Evolutionary conservation across 2,329 filamentous ascomycete species (phyloP).

Genomic region (Colletotrichum sp.): DNA sequence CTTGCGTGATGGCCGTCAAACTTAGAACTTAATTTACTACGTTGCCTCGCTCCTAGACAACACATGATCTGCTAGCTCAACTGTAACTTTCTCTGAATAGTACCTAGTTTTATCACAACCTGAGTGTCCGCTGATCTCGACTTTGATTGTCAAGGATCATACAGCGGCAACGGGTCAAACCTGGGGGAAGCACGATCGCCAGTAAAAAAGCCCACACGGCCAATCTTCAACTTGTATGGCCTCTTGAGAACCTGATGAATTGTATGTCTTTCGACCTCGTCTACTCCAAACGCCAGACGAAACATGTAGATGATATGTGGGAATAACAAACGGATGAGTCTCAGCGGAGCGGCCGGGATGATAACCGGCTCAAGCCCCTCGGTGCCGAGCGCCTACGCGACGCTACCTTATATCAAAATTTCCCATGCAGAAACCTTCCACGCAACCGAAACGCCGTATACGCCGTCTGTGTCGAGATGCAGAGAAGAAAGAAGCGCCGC

Average conservation of each 20-base stretch:
- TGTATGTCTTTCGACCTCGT: conserved; percentile 1
- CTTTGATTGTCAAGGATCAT: too few relatives aligned
- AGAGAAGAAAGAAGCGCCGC: background rate
- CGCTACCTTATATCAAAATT: background rate
- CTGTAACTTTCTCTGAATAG: too few relatives aligned
- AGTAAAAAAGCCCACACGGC: background rate
- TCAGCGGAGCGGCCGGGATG: background rate
- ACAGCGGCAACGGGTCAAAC: too few relatives aligned
- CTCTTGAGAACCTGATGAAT: background rate
- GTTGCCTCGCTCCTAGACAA: too few relatives aligned
- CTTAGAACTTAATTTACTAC: too few relatives aligned
- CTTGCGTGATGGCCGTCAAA: too few relatives aligned
- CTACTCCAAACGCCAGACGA: conserved; percentile 18
- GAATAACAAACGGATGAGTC: background rate
- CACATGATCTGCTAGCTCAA: too few relatives aligned
- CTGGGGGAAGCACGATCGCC: too few relatives aligned
- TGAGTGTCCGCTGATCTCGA: too few relatives aligned
- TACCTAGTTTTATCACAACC: too few relatives aligned
- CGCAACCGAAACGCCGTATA: conserved; percentile 9
- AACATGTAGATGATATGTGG: background rate
- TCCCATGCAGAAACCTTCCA: background rate
- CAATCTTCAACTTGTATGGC: background rate
- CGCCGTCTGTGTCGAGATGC: conserved; percentile 16
- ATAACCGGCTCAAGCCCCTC: background rate
- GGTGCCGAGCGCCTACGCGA: background rate